Evolutionary conservation across 2,329 filamentous ascomycete genomes (phyloP).

Genomic region (Alternaria postmessia): DNA sequence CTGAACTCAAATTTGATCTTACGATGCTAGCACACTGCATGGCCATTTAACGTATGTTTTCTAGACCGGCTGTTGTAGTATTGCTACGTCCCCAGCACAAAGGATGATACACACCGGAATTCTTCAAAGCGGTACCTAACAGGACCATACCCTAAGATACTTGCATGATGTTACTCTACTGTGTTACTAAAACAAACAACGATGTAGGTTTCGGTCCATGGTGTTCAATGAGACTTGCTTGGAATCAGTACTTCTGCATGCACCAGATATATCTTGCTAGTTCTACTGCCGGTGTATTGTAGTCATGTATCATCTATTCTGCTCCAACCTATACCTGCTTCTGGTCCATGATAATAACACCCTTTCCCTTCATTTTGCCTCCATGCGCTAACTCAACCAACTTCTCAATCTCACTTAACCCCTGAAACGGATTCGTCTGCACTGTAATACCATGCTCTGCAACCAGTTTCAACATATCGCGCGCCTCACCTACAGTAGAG

Average conservation of each 20-base stretch:
- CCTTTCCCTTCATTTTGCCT: neutral
- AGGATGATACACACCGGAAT: too few relatives aligned
- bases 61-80: too few relatives aligned
- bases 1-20: neutral
- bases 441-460: neutral
- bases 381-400: neutral
- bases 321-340: neutral
- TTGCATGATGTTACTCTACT: too few relatives aligned
- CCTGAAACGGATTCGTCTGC: neutral
- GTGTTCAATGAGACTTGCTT: too few relatives aligned
- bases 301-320: neutral
- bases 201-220: too few relatives aligned
- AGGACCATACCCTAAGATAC: too few relatives aligned
- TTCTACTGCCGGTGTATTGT: too few relatives aligned
- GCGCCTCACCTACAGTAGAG: neutral
- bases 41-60: neutral
- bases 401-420: neutral
- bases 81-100: too few relatives aligned
- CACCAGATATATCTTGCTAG: too few relatives aligned
- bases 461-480: neutral
- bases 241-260: too few relatives aligned
- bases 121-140: too few relatives aligned
- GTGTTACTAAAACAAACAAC: too few relatives aligned
- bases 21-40: neutral
- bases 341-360: neutral